phyloP scores from a whole-genome alignment of 805 yeast species.

The Saturnispora sanitii region DNA sequence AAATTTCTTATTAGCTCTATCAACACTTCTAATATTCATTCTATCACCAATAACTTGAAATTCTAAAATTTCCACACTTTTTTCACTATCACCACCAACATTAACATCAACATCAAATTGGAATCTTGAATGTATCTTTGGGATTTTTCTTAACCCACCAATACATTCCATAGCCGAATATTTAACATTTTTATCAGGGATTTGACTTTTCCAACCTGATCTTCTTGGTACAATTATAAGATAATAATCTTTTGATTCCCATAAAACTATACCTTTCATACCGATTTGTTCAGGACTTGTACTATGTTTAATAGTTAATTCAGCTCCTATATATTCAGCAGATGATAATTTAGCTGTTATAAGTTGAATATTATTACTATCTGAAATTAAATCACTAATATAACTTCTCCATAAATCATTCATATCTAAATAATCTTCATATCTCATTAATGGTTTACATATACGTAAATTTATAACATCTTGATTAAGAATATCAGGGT shows the following conservation, averaged over 20 bases:
- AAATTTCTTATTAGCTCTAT: slow-evolving; percentile 77
- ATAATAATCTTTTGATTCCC: slow-evolving; percentile 74
- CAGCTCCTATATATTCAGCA: slow-evolving; percentile 79
- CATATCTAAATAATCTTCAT: slow-evolving; percentile 43
- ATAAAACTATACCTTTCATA: slow-evolving; percentile 61
- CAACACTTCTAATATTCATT: slow-evolving; percentile 63
- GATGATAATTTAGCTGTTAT: slow-evolving; percentile 52
- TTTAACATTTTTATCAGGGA: slow-evolving; percentile 12
- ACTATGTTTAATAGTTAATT: slow-evolving; percentile 47
- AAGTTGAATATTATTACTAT: slow-evolving; percentile 17
- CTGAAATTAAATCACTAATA: slow-evolving; percentile 43
- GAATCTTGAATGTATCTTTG: slow-evolving; percentile 61
- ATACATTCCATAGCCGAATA: slow-evolving; percentile 25
- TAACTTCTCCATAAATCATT: slow-evolving; percentile 69
- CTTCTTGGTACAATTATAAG: slow-evolving; percentile 45
- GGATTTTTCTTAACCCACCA: slow-evolving; percentile 60
- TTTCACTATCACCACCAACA: slow-evolving; percentile 25
- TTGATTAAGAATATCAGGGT: slow-evolving; percentile 17
- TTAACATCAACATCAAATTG: slow-evolving; percentile 30
- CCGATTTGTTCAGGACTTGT: slow-evolving; percentile 51
- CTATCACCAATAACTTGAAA: slow-evolving; percentile 74
- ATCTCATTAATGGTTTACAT: slow-evolving; percentile 25
- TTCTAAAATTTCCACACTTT: slow-evolving; percentile 21
- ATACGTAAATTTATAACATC: slow-evolving; percentile 17
- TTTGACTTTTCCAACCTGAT: slow-evolving; percentile 28